Evolutionary conservation across 2,329 filamentous ascomycete genomes (phyloP), one percentile per base, ranked within the genome.

Genomic region (Shiraia bambusicola): DNA sequence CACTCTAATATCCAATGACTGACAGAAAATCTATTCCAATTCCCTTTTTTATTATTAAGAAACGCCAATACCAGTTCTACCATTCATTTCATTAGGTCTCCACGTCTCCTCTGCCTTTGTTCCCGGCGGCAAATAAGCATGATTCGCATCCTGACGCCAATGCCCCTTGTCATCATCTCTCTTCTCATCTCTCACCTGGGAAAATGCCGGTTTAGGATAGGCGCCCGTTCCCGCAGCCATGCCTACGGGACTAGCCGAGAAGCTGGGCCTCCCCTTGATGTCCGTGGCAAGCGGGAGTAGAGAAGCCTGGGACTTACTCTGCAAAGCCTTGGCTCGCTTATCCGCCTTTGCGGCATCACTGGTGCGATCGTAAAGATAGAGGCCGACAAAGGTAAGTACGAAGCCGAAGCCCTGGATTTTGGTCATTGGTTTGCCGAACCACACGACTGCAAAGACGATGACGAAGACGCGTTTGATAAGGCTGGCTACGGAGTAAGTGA

Each of bases 401-500:
- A 98, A 96, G 12, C 93, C 93, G 29, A 87, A 76, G 1, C 82
- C 88, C 69, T 98, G 93, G 12, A 94, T 69, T 12, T 76, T 78
- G 4, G 88, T 96, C 24, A 93, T 95, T 1, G 86, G 82, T 67
- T 84, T 96, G 51, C 89, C 86, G 71, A 97, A 98, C 93, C 93
- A 98, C 54, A 97, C 73, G 49, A 98, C 92, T 6, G 93, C 90
- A 56, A 95, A 86, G 45, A 93, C 81, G 58, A 98, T 95, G 61
- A 98, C 92, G 63, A 95, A 96, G 10, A 98, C 93, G 34, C 93
- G 86, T 73, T 98, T 98, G 70, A 98, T 93, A 48, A 98, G 76
- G 42, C 87, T 94, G 26, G 93, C 93, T 27, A 98, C 92, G 0
- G 89, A 95, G 73, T 98, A 98, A 0, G 93, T 97, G 27, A 98